Evolutionary conservation across 208 protist genomes (phyloP).

Genomic region (Trypanosoma lewisi): DNA sequence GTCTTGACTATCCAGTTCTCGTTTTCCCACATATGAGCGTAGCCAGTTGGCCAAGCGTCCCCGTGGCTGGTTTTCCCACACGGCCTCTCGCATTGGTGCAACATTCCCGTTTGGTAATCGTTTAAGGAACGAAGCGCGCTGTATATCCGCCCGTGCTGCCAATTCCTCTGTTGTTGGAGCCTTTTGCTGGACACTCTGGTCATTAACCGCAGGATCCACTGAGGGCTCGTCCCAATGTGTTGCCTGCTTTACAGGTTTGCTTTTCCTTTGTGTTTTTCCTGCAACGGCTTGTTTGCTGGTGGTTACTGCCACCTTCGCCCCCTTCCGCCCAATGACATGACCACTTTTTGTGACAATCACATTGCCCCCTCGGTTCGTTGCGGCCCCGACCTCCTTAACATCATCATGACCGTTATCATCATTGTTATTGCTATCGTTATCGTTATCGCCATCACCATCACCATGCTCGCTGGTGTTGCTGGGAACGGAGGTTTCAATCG

Average conservation of each 20-base stretch:
- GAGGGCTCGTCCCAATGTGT: conserved; percentile 55
- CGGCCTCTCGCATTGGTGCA: conserved; percentile 71
- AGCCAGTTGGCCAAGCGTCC: conserved; percentile 77
- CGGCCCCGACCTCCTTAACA: conserved; percentile 2
- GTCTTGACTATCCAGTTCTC: conserved; percentile 85
- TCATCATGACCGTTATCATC: conserved; percentile 17
- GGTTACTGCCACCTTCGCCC: conserved; percentile 12
- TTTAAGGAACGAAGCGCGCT: conserved; percentile 72
- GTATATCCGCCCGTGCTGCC: conserved; percentile 59
- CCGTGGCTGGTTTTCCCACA: conserved; percentile 75
- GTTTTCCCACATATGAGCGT: conserved; percentile 61
- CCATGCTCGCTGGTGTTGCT: conserved; percentile 24
- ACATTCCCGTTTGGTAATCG: conserved; percentile 59
- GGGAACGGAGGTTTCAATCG: background rate
- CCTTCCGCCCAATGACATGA: conserved; percentile 48
- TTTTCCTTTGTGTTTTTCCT: conserved; percentile 32
- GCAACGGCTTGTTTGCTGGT: conserved; percentile 3
- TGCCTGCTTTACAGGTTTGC: conserved; percentile 52
- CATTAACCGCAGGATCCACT: conserved; percentile 36
- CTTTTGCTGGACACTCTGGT: conserved; percentile 26
- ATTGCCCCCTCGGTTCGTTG: conserved; percentile 22
- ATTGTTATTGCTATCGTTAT: conserved; percentile 2
- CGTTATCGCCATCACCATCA: conserved; percentile 18
- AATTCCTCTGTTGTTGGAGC: conserved; percentile 70
- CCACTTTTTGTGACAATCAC: conserved; percentile 63